These are phyloP conservation scores for Sporothrix humicola DNA, from an alignment of 2,329 filamentous ascomycete species.

Conservation along the genomic window DNA sequence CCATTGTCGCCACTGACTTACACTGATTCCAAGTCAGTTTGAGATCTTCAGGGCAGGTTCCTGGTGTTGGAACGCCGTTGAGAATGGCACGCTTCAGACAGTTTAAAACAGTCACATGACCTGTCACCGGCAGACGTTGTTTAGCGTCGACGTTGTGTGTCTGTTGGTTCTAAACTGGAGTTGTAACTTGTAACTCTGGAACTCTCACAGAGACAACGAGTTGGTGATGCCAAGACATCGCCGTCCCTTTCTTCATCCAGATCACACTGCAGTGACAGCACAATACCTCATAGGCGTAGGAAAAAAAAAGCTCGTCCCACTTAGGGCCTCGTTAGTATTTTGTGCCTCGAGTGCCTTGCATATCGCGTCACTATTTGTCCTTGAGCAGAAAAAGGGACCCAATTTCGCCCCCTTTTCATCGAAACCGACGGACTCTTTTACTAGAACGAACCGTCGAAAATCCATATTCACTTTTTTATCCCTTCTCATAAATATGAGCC, in stretches of 20 bases:
- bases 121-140: background rate
- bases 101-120: background rate
- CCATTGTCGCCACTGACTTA: background rate
- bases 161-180: conserved; percentile 23
- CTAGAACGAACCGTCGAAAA: conserved; percentile 20
- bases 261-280: background rate
- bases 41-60: background rate
- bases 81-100: background rate
- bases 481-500: background rate
- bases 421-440: conserved; percentile 20
- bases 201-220: background rate
- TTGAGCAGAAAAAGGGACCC: background rate
- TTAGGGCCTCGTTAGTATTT: background rate
- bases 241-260: background rate
- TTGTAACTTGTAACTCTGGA: background rate
- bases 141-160: background rate
- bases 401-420: conserved; percentile 16
- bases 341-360: background rate
- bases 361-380: background rate
- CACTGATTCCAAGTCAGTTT: background rate
- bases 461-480: background rate
- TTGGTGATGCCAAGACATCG: background rate
- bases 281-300: background rate
- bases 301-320: background rate
- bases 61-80: background rate